Evolutionary conservation across 1,284 basidiomycete species (phyloP), one percentile per base, ranked within the genome.

Genomic region (Cutaneotrichosporon cavernicola): DNA sequence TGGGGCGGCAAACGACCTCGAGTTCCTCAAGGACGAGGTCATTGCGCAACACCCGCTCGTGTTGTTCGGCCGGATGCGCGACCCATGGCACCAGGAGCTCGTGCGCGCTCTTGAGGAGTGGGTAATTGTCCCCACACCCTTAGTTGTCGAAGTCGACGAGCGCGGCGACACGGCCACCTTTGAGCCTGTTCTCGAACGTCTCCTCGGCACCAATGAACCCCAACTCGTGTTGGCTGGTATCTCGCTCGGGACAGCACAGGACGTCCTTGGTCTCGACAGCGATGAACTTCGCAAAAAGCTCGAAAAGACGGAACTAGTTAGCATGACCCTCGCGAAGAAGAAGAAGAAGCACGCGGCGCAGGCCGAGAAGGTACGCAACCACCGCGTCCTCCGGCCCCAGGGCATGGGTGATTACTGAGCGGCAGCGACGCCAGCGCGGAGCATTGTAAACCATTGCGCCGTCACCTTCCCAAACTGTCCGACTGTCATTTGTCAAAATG

Each of bases 11-110:
- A 72, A 74, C 5, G 77, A 81, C 64, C 69, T 80, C 55, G 68
- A 70, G 36, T 60, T 77, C n/a, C 73, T 81, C 51, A 70, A 74
- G 52, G 67, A 73, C 26, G 76, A 80, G 53, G 85, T 88, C 22
- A 91, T 90, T 89, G 73, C 83, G 8, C 83, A 86, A 57, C 88
- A 90, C 75, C 91, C 91, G 0, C 85, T 92, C 55, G 85, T 93
- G 66, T 81, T 93, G 18, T 89, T 90, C 72, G 86, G 88, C 65
- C 90, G 89, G 83, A 90, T 89, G 81, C 72, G 85, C 73, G 76
- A 76, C 58, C 70, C 76, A n/a, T 74, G 68, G 68, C 72, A 75
- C 61, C 85, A 90, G 51, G 89, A 91, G 71, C 74, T 91, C 51
- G 89, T 89, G 72, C 75, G 82, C 34, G 82, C 89, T 11, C 79